Evolutionary conservation across 306 rosid genomes (phyloP).

Genomic region (Medicago lupulina): DNA sequence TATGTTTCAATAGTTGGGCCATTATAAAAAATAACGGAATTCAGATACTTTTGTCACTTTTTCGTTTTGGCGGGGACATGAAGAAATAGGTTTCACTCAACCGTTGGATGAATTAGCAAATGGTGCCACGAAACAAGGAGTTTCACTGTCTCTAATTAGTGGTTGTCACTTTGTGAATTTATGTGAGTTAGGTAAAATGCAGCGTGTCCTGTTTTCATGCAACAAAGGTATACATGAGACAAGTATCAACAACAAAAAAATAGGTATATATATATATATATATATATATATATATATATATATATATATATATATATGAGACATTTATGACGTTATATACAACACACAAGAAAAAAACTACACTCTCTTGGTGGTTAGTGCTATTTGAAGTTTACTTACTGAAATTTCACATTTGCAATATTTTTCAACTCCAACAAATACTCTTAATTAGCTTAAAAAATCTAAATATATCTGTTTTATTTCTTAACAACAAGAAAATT

Average conservation of each 20-base stretch:
- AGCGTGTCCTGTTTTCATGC: not conserved
- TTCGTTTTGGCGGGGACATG: conserved; percentile 36
- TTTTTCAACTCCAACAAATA: too few relatives aligned
- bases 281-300: too few relatives aligned
- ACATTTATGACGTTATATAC: not conserved
- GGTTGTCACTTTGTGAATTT: not conserved
- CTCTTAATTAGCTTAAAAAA: too few relatives aligned
- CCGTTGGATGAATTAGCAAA: not conserved
- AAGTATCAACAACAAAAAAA: too few relatives aligned
- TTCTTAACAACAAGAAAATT: too few relatives aligned
- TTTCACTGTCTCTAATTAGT: conserved; percentile 21
- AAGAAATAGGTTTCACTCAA: not conserved
- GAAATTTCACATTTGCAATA: too few relatives aligned
- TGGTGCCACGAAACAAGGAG: conserved; percentile 30
- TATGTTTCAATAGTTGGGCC: conserved; percentile 5
- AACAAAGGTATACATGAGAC: not conserved
- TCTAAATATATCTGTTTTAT: too few relatives aligned
- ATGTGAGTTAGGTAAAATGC: not conserved
- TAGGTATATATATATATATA: too few relatives aligned
- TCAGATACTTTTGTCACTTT: not conserved
- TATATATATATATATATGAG: too few relatives aligned
- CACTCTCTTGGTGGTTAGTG: too few relatives aligned
- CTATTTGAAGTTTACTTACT: too few relatives aligned
- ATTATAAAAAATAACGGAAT: conserved; percentile 37
- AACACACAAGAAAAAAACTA: too few relatives aligned